These are phyloP conservation scores for Trichoderma sp. DNA, from an alignment of 2,329 filamentous ascomycete genomes.

Conservation along the genomic window DNA sequence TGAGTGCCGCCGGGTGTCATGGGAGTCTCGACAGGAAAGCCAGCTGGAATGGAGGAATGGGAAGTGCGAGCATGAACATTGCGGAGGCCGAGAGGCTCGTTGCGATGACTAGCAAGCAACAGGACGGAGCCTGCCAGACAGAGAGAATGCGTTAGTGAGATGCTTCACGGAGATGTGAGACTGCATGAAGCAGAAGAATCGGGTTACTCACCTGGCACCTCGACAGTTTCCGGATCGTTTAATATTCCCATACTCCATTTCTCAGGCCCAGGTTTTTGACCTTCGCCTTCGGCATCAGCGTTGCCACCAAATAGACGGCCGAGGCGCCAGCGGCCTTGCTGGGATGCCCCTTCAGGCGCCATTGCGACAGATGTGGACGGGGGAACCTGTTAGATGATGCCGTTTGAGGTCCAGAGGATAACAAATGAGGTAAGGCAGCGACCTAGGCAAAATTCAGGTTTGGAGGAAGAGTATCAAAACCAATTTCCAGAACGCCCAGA, in stretches of 20 bases:
- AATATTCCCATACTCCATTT: conserved; percentile 74
- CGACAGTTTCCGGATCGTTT: conserved; percentile 75
- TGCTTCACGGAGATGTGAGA: not conserved
- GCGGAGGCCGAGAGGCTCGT: conserved; percentile 58
- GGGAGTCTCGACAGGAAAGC: conserved; percentile 39
- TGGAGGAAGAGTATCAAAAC: not conserved
- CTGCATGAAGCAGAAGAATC: not conserved
- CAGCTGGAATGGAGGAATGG: conserved; percentile 54
- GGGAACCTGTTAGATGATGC: not conserved
- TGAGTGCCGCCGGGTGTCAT: conserved; percentile 29
- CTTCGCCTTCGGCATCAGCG: not conserved
- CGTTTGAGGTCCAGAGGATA: not conserved
- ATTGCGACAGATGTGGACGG: not conserved
- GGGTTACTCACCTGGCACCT: conserved; percentile 70
- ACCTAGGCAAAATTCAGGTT: not conserved
- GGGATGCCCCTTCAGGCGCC: not conserved
- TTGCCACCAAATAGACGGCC: conserved; percentile 6
- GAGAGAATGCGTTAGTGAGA: not conserved
- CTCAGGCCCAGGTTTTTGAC: conserved; percentile 24
- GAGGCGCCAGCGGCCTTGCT: conserved; percentile 2
- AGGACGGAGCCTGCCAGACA: conserved; percentile 53
- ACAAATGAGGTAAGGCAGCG: not conserved
- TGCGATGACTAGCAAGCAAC: conserved; percentile 52
- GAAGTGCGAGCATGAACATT: conserved; percentile 57
- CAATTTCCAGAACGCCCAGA: not conserved